phyloP scores from a whole-genome alignment of 371 early-diverging fungal genomes.

The Mucor indicus region DNA sequence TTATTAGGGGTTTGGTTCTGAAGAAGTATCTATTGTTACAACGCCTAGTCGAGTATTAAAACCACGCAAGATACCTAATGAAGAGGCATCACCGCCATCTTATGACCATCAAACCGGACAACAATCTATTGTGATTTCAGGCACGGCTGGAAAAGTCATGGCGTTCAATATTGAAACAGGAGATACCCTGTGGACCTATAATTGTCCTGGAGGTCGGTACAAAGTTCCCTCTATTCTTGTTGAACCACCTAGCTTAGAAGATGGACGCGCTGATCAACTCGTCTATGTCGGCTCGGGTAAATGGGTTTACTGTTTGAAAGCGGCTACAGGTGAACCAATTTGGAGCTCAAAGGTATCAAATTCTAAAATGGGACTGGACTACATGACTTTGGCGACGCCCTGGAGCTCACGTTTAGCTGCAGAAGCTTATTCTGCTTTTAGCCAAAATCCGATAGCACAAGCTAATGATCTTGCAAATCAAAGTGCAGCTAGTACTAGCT shows the following conservation, averaged over 20 bases:
- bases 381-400: conserved; percentile 25
- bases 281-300: conserved; percentile 23
- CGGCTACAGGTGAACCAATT: conserved; percentile 15
- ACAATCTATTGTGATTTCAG: conserved; percentile 7
- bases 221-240: conserved; percentile 21
- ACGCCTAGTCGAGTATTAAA: not conserved
- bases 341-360: conserved; percentile 18
- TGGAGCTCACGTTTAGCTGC: conserved; percentile 27
- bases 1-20: too few species aligned
- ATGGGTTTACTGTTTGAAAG: conserved; percentile 24
- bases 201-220: conserved; percentile 27
- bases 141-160: conserved; percentile 21
- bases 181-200: conserved; percentile 20
- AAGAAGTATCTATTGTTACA: not conserved
- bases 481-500: too few species aligned
- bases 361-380: conserved; percentile 11
- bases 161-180: conserved; percentile 22
- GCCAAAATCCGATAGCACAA: too few species aligned
- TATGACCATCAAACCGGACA: conserved; percentile 1
- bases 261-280: conserved; percentile 3
- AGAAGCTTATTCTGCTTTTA: conserved; percentile 25
- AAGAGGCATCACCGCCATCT: not conserved
- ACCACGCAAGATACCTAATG: too few species aligned
- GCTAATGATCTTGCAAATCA: too few species aligned
- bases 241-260: conserved; percentile 9